Evolutionary conservation across 441 rosid species (phyloP).

Genomic region (Populus hybrid): DNA sequence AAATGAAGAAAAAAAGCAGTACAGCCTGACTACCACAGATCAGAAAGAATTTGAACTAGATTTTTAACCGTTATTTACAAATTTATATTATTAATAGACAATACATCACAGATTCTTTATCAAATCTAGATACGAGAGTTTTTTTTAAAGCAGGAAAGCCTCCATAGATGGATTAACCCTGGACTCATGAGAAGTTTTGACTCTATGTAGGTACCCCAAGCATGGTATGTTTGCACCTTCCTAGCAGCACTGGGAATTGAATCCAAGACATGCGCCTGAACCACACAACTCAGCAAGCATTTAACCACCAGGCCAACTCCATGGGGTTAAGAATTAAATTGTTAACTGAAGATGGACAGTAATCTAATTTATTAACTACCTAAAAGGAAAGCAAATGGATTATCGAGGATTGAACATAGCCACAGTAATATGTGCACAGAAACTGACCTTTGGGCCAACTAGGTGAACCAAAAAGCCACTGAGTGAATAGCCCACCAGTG

Average conservation of each 20-base stretch:
- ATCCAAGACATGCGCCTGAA: background rate
- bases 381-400: background rate
- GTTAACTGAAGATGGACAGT: background rate
- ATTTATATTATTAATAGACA: background rate
- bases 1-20: background rate
- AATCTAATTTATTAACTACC: background rate
- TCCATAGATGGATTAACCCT: background rate
- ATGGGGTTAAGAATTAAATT: too few relatives aligned
- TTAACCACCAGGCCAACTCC: too few relatives aligned
- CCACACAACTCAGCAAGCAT: background rate
- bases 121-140: background rate
- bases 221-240: background rate
- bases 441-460: conserved; percentile 56
- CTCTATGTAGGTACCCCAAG: too few relatives aligned
- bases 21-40: background rate
- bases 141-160: background rate
- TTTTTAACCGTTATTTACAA: background rate
- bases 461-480: conserved; percentile 69
- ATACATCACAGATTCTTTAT: background rate
- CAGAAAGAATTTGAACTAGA: background rate
- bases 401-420: background rate
- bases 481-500: conserved; percentile 56
- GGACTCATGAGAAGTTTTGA: background rate
- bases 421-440: background rate
- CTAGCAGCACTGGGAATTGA: background rate